Percentiles rank a stretch among this genome's conserved stretches.
phyloP scores from a whole-genome alignment of 2,329 filamentous ascomycete species.

The Thielaviopsis musarum region DNA sequence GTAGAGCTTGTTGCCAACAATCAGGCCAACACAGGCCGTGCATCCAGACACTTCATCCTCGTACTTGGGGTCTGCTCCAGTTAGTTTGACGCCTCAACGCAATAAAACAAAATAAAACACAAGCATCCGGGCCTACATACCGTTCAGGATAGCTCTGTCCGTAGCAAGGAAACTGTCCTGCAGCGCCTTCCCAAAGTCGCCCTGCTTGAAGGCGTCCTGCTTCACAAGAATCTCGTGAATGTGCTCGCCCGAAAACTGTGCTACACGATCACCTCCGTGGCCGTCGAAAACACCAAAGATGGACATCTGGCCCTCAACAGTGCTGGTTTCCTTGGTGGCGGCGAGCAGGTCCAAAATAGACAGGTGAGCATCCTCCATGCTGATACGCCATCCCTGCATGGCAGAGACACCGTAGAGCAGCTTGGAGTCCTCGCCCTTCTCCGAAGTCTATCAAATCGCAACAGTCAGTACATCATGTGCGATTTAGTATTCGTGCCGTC shows the following conservation, averaged over 20 bases:
- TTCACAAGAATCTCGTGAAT: constrained; percentile 89
- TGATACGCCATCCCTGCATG: constrained; percentile 99
- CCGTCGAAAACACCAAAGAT: constrained; percentile 98
- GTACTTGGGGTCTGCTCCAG: constrained; percentile 67
- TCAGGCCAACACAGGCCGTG: constrained; percentile 80
- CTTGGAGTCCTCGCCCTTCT: constrained; percentile 80
- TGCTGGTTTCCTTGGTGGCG: constrained; percentile 33
- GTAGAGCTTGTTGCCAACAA: constrained; percentile 84
- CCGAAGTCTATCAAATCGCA: constrained; percentile 51
- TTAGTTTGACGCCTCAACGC: background rate
- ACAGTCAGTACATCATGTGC: constrained; percentile 2
- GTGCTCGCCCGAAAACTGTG: constrained; percentile 78
- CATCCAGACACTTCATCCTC: constrained; percentile 97
- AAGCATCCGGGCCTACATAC: constrained; percentile 31
- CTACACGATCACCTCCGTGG: constrained; percentile 93
- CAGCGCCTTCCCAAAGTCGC: constrained; percentile 84
- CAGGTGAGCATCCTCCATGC: constrained; percentile 96
- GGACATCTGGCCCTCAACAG: constrained; percentile 58
- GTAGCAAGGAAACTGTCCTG: constrained; percentile 96
- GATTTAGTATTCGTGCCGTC: background rate
- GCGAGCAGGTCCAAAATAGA: constrained; percentile 60
- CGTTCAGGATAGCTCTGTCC: constrained; percentile 86
- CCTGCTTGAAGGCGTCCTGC: constrained; percentile 82
- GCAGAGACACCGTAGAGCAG: constrained; percentile 87
- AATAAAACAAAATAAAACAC: background rate